Conservation (phyloP, 495 filamentous ascomycete genomes). For the Geopyxis carbonaria region DNA sequence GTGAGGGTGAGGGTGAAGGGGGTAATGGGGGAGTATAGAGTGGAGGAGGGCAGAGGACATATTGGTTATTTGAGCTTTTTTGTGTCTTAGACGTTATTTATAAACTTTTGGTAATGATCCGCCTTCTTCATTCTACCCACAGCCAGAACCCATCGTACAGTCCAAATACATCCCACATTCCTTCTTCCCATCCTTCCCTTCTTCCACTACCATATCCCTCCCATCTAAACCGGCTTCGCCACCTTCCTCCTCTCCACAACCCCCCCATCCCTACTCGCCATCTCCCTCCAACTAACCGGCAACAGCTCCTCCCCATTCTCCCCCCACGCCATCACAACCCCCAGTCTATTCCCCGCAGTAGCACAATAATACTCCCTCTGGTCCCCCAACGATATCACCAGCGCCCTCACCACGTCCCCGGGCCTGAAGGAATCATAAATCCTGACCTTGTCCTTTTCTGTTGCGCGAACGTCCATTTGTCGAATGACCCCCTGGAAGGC, state of each 20-base stretch:
- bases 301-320: not conserved
- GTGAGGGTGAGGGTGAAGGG: no score
- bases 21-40: not conserved
- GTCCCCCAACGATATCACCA: slow-evolving; percentile 75
- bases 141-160: no score
- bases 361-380: slow-evolving; percentile 84
- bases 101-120: no score
- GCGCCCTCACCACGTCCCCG: slow-evolving; percentile 79
- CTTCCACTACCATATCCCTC: no score
- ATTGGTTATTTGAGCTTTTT: no score
- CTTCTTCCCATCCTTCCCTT: no score
- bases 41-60: not conserved
- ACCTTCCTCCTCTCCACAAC: slow-evolving; percentile 71
- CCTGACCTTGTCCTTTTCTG: slow-evolving; percentile 87
- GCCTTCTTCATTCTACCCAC: no score
- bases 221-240: slow-evolving; percentile 61
- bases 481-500: slow-evolving; percentile 47
- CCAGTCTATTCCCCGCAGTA: slow-evolving; percentile 76
- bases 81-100: no score
- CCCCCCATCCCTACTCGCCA: slow-evolving; percentile 68
- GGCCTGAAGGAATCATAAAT: slow-evolving; percentile 82
- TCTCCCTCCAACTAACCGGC: slow-evolving; percentile 88
- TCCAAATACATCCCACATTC: no score
- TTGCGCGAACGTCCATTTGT: slow-evolving; percentile 78
- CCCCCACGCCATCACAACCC: slow-evolving; percentile 69